These are phyloP conservation scores for Penicillium ochrochloron DNA, from an alignment of 495 filamentous ascomycete genomes.

Conservation along the genomic window DNA sequence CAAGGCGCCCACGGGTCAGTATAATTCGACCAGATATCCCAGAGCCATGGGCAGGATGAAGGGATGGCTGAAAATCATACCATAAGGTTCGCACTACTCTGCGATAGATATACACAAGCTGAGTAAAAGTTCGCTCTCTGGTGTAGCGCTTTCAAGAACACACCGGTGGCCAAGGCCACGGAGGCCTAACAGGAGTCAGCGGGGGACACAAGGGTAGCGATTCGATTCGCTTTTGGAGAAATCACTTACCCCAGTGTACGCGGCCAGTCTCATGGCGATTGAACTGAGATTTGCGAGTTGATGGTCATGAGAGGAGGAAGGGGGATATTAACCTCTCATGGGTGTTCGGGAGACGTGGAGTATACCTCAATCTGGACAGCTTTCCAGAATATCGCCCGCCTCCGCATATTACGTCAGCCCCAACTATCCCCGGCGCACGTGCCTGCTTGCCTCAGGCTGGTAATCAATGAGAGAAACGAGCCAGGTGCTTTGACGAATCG, in stretches of 20 bases:
- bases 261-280: constrained; percentile 56
- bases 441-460: neutral
- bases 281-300: constrained; percentile 31
- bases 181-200: constrained; percentile 61
- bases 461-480: too few species aligned
- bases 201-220: constrained; percentile 4
- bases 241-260: constrained; percentile 55
- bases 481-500: too few species aligned
- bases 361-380: constrained; percentile 46
- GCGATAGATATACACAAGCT: constrained; percentile 91
- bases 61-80: constrained; percentile 47
- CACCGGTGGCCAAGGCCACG: constrained; percentile 75
- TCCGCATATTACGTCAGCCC: constrained; percentile 47
- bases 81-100: constrained; percentile 94
- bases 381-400: constrained; percentile 35
- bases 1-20: constrained; percentile 16
- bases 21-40: constrained; percentile 1
- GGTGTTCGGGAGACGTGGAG: constrained; percentile 29
- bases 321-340: constrained; percentile 18
- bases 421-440: neutral
- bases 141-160: constrained; percentile 87
- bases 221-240: neutral
- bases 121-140: constrained; percentile 97
- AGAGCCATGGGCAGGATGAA: constrained; percentile 3
- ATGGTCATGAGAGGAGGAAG: constrained; percentile 38